Evolutionary conservation across 2,329 filamentous ascomycete genomes (phyloP).

Genomic region (Penicillium aurantiogriseum): DNA sequence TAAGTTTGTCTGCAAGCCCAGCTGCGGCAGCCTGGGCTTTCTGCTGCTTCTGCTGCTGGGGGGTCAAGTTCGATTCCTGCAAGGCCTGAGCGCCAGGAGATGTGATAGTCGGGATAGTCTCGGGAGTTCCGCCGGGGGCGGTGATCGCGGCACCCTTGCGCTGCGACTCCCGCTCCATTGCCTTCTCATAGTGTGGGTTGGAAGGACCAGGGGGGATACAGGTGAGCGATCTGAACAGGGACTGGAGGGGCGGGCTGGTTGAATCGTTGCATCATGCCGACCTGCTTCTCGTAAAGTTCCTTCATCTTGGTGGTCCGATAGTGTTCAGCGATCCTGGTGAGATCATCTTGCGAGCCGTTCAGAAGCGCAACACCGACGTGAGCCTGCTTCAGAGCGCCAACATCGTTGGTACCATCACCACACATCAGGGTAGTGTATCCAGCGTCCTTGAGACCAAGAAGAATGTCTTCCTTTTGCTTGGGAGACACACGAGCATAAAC

Average conservation of each 20-base stretch:
- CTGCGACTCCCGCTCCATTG: constrained; percentile 79
- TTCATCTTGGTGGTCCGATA: constrained; percentile 96
- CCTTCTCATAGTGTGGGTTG: constrained; percentile 94
- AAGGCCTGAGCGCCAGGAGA: constrained; percentile 63
- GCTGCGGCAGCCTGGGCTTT: constrained; percentile 69
- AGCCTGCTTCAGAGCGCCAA: constrained; percentile 95
- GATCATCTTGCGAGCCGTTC: constrained; percentile 88
- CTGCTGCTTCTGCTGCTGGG: constrained; percentile 52
- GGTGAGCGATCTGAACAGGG: constrained; percentile 84
- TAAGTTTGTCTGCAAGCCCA: constrained; percentile 81
- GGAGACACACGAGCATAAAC: constrained; percentile 97
- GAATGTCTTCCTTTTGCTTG: constrained; percentile 97
- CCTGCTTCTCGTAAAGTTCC: constrained; percentile 96
- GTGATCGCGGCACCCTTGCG: constrained; percentile 69
- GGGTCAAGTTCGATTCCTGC: constrained; percentile 54
- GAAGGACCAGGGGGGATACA: constrained; percentile 87
- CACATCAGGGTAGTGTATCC: constrained; percentile 99
- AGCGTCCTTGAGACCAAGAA: constrained; percentile 92
- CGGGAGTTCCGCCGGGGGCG: constrained; percentile 38
- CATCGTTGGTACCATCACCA: constrained; percentile 96
- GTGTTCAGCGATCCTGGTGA: constrained; percentile 89
- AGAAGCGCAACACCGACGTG: constrained; percentile 95
- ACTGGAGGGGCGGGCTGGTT: constrained; percentile 92
- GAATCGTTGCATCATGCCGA: constrained; percentile 87
- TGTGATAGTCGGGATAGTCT: constrained; percentile 62